Percentiles rank a stretch among this genome's conserved stretches.
Evolutionary conservation across 768 basidiomycete species (phyloP).

Genomic region (Cubamyces lactineus): DNA sequence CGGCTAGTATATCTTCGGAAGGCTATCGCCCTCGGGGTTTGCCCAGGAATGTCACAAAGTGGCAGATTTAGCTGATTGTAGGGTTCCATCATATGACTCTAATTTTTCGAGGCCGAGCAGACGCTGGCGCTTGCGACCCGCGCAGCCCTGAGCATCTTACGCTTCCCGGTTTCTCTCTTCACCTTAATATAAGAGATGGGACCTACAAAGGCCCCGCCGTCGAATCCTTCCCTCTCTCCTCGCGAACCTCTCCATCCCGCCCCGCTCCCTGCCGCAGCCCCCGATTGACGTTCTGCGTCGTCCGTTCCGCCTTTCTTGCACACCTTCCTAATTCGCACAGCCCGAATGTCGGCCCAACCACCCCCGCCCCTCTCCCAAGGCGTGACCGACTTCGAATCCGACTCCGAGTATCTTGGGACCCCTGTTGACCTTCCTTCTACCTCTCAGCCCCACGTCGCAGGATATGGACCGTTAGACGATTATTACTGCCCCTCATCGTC

Average conservation of each 20-base stretch:
- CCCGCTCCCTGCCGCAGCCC: not conserved
- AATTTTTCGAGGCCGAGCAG: conserved; percentile 12
- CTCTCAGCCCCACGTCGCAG: conserved; percentile 18
- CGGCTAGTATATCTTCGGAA: conserved; percentile 18
- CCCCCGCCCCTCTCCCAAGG: conserved; percentile 19
- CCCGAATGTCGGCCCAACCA: conserved; percentile 21
- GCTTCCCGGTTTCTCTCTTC: conserved; percentile 14
- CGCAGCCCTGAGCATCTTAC: conserved; percentile 24
- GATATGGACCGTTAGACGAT: conserved; percentile 15
- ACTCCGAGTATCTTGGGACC: conserved; percentile 25
- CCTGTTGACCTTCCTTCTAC: conserved; percentile 22
- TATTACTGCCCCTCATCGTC: conserved; percentile 12
- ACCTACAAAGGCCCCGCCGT: conserved; percentile 24
- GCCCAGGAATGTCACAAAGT: conserved; percentile 6
- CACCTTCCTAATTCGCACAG: conserved; percentile 26
- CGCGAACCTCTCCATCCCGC: not conserved
- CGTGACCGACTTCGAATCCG: conserved; percentile 24
- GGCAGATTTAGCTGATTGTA: conserved; percentile 14
- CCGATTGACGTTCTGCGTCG: not conserved
- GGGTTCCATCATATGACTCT: conserved; percentile 14
- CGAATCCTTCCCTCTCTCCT: conserved; percentile 17
- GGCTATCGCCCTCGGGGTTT: conserved; percentile 1
- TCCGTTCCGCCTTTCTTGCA: conserved; percentile 21
- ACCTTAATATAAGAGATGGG: conserved; percentile 24
- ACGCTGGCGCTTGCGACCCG: conserved; percentile 3